Evolutionary conservation across 305 asterid genomes (phyloP).

Genomic region (Coffea humblotiana): DNA sequence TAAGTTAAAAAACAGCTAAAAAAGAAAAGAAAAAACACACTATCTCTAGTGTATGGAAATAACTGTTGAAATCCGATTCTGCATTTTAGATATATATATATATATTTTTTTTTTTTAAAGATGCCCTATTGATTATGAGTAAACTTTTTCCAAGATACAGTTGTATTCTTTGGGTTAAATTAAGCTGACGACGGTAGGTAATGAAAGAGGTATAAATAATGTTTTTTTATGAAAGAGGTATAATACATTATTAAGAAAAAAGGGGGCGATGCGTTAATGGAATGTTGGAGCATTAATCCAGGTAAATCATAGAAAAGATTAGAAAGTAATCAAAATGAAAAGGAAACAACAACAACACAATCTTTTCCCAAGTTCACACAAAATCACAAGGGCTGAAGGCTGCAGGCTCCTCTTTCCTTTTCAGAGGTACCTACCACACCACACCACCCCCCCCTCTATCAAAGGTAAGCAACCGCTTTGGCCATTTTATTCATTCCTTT

Average conservation of each 20-base stretch:
- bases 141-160: not conserved
- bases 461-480: conserved; percentile 48
- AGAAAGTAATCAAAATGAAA: conserved; percentile 39
- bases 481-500: conserved; percentile 5
- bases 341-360: conserved; percentile 50
- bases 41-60: no score
- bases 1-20: not conserved
- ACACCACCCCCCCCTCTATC: conserved; percentile 31
- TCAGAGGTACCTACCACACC: conserved; percentile 37
- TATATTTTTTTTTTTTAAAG: not conserved
- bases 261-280: not conserved
- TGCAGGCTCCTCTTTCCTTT: conserved; percentile 63
- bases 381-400: conserved; percentile 15
- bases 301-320: not conserved
- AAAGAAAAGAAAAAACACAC: not conserved
- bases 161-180: not conserved
- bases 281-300: not conserved
- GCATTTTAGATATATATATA: no score
- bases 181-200: not conserved
- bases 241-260: no score
- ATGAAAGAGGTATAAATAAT: not conserved
- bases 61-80: not conserved
- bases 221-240: no score
- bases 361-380: conserved; percentile 23
- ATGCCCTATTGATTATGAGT: not conserved